These are phyloP conservation scores for Metarhizium robertsii DNA, from an alignment of 2,329 filamentous ascomycete genomes.

Conservation along the genomic window DNA sequence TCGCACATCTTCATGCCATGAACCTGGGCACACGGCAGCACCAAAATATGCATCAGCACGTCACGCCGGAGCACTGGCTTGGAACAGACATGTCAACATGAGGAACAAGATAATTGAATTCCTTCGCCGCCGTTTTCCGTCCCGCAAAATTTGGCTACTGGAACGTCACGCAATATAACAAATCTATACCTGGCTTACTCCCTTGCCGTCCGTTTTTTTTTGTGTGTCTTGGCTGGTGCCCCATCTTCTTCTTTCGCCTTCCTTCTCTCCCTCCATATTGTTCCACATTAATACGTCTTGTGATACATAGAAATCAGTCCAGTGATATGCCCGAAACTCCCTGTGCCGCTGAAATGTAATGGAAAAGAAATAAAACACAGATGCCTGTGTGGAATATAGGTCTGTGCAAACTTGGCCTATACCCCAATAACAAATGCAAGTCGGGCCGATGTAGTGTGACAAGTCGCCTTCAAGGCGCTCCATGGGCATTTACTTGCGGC, in stretches of 20 bases:
- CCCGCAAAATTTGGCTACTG: background rate
- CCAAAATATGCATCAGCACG: background rate
- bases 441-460: background rate
- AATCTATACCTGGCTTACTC: background rate
- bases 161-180: background rate
- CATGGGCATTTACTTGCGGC: background rate
- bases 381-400: background rate
- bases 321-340: background rate
- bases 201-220: background rate
- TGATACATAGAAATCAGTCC: background rate
- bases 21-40: background rate
- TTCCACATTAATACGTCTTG: background rate
- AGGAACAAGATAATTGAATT: background rate
- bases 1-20: background rate
- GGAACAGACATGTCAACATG: background rate
- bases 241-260: background rate
- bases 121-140: background rate
- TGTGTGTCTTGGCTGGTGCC: background rate
- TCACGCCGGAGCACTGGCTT: background rate
- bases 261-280: background rate
- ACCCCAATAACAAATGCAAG: background rate
- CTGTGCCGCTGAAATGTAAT: slow-evolving; percentile 5
- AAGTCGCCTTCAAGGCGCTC: background rate
- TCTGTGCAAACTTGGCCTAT: background rate
- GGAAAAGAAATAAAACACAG: background rate